Evolutionary conservation across 2,329 filamentous ascomycete genomes (phyloP), one percentile per base, ranked within the genome.

Genomic region (Xylariaceae sp.): DNA sequence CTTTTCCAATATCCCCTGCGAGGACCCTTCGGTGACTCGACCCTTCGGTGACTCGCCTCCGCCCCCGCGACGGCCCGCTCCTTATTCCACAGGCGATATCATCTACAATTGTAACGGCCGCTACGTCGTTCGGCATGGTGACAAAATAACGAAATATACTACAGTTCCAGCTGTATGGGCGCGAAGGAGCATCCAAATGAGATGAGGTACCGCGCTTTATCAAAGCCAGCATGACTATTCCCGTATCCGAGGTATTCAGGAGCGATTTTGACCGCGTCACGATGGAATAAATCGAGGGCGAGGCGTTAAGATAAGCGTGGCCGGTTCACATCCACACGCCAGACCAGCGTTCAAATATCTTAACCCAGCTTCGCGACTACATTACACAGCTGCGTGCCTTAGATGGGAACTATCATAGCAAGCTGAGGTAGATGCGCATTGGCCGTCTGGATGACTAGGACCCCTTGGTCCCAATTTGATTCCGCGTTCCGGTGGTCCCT

Each of bases 231-330:
- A 55, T 47, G 7, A 55, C 47, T 35, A 55, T 55, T 11, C 53
- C 53, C 8, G 47, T 55, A 30, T 47, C 53, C 19, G 37, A 50
- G 42, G 47, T 55, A 19, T 37, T 55, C 4, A 39, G 31, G 26
- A 55, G 47, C 53, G 47, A 47, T 32, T 55, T 47, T 42, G 53
- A 55, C 27, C 53, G 53, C 9, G 47, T 55, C 31, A 51, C 53
- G n/a, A 37, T 55, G 42, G 47, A 55, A 37, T 51, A 55, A 26
- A 37, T 55, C 9, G 47, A 55, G 41, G 53, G 53, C 12, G 19
- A 51, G 42, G 43, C 53, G 8, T 32, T 51, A 34, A 34, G 42
- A 29, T 47, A 55, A 35, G 53, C 53, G 2, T 55, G 47, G 53
- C 42, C 34, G 31, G 44, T 34, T 19, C 19, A 19, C 19, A 19